phyloP scores from a whole-genome alignment of 345 rosid species.

The Schrenkiella parvula region DNA sequence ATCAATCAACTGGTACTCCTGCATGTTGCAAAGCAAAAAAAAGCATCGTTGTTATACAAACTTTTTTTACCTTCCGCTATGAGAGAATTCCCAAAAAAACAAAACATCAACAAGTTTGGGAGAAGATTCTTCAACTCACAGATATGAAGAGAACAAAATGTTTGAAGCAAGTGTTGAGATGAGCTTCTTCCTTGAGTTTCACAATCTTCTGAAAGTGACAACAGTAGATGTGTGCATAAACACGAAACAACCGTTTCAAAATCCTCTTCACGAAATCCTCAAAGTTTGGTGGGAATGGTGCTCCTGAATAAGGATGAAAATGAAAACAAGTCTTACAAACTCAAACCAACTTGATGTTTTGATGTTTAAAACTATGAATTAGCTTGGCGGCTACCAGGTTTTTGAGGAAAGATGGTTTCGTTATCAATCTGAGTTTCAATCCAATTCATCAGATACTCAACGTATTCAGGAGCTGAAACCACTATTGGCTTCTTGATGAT shows the following conservation, averaged over 20 bases:
- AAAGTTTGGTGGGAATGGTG: conserved; percentile 86
- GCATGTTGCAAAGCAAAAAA: background rate
- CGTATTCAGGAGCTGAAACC: conserved; percentile 91
- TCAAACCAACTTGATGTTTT: background rate
- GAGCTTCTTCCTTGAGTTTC: conserved; percentile 78
- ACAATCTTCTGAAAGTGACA: conserved; percentile 80
- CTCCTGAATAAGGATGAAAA: conserved; percentile 34
- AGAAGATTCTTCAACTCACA: conserved; percentile 46
- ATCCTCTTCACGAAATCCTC: conserved; percentile 78
- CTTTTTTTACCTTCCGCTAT: background rate
- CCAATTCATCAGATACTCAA: conserved; percentile 88
- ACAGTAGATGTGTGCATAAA: conserved; percentile 87
- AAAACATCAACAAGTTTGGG: background rate
- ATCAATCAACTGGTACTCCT: conserved; percentile 24
- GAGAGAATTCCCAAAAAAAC: background rate
- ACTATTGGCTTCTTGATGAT: conserved; percentile 68
- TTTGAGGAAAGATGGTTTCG: conserved; percentile 80
- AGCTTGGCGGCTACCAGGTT: conserved; percentile 40
- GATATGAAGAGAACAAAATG: conserved; percentile 71
- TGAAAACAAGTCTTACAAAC: background rate
- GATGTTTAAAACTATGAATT: background rate
- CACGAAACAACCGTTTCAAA: conserved; percentile 69
- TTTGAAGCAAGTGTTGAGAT: conserved; percentile 93
- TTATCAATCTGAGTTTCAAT: conserved; percentile 72
- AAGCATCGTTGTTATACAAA: background rate